Evolutionary conservation across 805 yeast species (phyloP).

Genomic region (Komagataella kurtzmanii): DNA sequence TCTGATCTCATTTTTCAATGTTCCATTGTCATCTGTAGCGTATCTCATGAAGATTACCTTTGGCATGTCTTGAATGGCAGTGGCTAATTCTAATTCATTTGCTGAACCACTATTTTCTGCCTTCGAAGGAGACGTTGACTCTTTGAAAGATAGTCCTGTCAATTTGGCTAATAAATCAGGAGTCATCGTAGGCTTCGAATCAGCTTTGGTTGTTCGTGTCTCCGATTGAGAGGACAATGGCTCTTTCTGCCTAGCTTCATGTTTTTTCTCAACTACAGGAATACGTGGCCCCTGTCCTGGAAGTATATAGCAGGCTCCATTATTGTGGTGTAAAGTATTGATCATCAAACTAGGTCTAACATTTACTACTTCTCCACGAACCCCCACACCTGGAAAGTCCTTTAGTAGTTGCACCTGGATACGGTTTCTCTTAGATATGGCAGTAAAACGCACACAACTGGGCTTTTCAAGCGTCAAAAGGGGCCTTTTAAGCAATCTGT

Average conservation of each 20-base stretch:
- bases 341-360: constrained; percentile 80
- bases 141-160: constrained; percentile 11
- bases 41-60: constrained; percentile 13
- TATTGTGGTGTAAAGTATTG: constrained; percentile 53
- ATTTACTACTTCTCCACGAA: constrained; percentile 55
- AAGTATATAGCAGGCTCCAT: constrained; percentile 63
- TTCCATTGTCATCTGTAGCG: constrained; percentile 8
- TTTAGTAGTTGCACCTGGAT: constrained; percentile 65
- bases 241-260: constrained; percentile 2
- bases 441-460: constrained; percentile 25
- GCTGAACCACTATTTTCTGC: constrained; percentile 8
- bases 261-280: constrained; percentile 15
- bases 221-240: not conserved
- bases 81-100: not conserved
- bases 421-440: constrained; percentile 34
- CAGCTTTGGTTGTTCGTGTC: not conserved
- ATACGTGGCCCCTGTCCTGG: constrained; percentile 17
- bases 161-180: constrained; percentile 15
- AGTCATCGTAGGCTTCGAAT: not conserved
- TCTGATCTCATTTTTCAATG: not conserved
- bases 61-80: constrained; percentile 9
- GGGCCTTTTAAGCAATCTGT: not conserved
- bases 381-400: constrained; percentile 53
- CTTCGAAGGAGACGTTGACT: constrained; percentile 8
- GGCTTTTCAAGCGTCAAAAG: not conserved